Conservation (phyloP, 257 asterid species). For the Solanum pinnatisectum region DNA sequence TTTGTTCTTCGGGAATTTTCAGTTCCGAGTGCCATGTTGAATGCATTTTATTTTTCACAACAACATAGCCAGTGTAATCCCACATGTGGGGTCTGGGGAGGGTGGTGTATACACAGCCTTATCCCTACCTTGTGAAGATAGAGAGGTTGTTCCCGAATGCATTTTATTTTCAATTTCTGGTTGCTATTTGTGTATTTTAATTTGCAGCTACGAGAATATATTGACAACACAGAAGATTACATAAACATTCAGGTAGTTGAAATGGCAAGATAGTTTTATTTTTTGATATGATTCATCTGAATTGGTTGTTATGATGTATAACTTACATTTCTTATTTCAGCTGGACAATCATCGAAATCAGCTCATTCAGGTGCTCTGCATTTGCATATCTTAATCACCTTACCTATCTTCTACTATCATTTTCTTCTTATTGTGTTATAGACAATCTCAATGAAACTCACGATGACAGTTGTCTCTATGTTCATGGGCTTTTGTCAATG, state of each 20-base stretch:
- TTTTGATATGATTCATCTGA: background rate
- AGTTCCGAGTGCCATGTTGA: background rate
- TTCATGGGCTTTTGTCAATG: background rate
- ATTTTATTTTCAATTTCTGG: background rate
- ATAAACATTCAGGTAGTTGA: conserved; percentile 78
- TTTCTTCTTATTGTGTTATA: background rate
- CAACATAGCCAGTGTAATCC: background rate
- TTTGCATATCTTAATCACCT: background rate
- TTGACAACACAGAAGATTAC: conserved; percentile 90
- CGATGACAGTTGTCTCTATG: background rate
- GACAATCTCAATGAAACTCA: background rate
- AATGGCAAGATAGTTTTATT: background rate
- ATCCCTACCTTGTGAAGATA: background rate
- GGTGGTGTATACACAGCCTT: background rate
- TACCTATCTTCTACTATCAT: background rate
- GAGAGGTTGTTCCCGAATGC: background rate
- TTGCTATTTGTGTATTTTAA: background rate
- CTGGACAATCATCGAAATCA: conserved; percentile 95
- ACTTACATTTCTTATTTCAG: conserved; percentile 26
- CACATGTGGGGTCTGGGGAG: background rate
- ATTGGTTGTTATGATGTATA: background rate
- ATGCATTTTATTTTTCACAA: background rate
- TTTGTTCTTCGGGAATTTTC: background rate
- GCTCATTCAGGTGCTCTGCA: conserved; percentile 68
- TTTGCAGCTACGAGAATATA: conserved; percentile 81